Conservation (phyloP, 768 basidiomycete species). For the Mycena amicta region DNA sequence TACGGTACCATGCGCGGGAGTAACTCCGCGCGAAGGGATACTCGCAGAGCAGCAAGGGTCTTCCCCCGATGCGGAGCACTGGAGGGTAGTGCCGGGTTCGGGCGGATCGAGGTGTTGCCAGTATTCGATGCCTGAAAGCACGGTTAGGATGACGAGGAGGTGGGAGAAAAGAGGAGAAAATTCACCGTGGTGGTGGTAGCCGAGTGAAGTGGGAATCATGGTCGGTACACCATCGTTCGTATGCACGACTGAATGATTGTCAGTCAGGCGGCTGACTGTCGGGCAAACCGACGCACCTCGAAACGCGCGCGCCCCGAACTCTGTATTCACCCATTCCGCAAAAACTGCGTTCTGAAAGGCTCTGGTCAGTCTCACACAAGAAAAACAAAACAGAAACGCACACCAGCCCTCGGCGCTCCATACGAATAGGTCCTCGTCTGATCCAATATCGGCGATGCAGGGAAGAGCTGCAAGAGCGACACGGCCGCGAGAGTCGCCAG, state of each 20-base stretch:
- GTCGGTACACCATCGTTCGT: constrained; percentile 57
- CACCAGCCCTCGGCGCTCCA: constrained; percentile 52
- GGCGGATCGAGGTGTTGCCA: constrained; percentile 50
- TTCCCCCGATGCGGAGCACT: constrained; percentile 50
- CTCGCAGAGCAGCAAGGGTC: constrained; percentile 52
- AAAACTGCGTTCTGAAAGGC: constrained; percentile 47
- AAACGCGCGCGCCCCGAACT: constrained; percentile 42
- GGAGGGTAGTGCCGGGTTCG: constrained; percentile 40
- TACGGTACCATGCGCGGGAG: constrained; percentile 49
- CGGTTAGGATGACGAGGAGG: not conserved
- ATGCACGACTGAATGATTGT: constrained; percentile 56
- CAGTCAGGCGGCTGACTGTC: not conserved
- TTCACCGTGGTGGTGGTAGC: constrained; percentile 58
- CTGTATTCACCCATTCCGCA: constrained; percentile 45
- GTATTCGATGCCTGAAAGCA: constrained; percentile 52
- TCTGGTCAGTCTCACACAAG: too few species aligned
- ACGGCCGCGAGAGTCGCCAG: constrained; percentile 52
- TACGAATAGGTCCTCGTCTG: constrained; percentile 49
- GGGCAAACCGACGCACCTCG: constrained; percentile 39
- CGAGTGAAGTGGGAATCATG: constrained; percentile 47
- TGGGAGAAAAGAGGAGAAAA: not conserved
- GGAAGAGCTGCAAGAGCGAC: constrained; percentile 44
- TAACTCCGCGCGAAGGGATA: constrained; percentile 48
- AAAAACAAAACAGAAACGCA: constrained; percentile 30
- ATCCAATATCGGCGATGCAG: constrained; percentile 30